Evolutionary conservation across 257 asterid species (phyloP), one percentile per base, ranked within the genome.

Genomic region (Nicotiana knightiana): DNA sequence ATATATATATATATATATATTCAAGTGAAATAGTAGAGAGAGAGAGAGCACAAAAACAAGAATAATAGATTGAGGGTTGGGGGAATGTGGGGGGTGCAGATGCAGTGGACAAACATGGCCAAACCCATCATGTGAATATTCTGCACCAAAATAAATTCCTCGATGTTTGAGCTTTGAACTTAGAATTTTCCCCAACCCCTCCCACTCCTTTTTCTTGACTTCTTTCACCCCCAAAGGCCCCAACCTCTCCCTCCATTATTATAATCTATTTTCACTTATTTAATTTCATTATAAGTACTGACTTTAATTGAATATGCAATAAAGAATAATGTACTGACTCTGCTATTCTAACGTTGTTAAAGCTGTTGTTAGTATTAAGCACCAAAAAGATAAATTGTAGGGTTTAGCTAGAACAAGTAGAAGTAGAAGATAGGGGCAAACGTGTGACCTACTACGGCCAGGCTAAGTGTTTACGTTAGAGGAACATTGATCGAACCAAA

Each of bases 101-200:
- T 21, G 81, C 77, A 64, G 77, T 37, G 85, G 85, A 46, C 81
- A 67, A 77, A 61, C 37, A 46, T 13, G 11, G 61, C 80, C 70
- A 67, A 62, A 67, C 82, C 54, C 43, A 55, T 81, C 94, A 88
- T 84, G 93, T 90, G 91, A 88, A 82, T 16, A 67, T 85, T 87
- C 90, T 89, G 91, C 86, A 68, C 57, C n/a, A 39, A 37, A 67
- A 85, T 80, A 57, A 76, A 86, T 70, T 64, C 88, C 81, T 92
- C 64, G 95, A 73, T 86, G 63, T 57, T 82, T 59, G 97, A 90
- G 92, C 92, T 87, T 88, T 92, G 92, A 67, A 67, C 76, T 9
- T 35, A 37, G 76, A 67, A 37, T 35, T 9, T 18, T 35, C 30
- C 13, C 75, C 75, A 33, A 6, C 51, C 57, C 55, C 3, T 6